phyloP scores from a whole-genome alignment of 345 rosid genomes.

The Limnanthes douglasii region DNA sequence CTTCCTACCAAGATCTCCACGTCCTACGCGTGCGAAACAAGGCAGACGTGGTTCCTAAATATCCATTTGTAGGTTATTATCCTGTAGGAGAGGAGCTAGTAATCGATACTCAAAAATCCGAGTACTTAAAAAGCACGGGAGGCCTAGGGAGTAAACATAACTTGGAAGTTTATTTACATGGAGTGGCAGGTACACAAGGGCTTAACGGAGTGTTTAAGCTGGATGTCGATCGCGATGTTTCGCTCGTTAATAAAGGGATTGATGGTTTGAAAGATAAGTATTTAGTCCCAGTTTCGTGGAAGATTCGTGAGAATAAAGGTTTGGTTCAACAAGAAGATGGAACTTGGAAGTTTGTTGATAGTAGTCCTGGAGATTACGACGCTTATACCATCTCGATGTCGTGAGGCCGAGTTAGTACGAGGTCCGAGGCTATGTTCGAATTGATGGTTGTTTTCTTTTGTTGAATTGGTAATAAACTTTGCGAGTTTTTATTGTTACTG shows the following conservation, averaged over 20 bases:
- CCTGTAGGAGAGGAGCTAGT: slow-evolving; percentile 10
- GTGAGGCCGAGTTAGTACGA: too few species aligned
- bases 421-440: too few species aligned
- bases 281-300: slow-evolving; percentile 46
- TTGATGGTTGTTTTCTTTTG: too few species aligned
- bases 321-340: slow-evolving; percentile 66
- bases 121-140: slow-evolving; percentile 15
- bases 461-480: too few species aligned
- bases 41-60: slow-evolving; percentile 17
- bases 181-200: slow-evolving; percentile 17
- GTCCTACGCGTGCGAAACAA: slow-evolving; percentile 15
- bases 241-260: slow-evolving; percentile 36
- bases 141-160: slow-evolving; percentile 19
- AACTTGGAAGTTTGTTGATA: slow-evolving; percentile 67
- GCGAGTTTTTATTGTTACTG: too few species aligned
- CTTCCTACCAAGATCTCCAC: slow-evolving; percentile 8
- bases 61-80: slow-evolving; percentile 11
- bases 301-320: slow-evolving; percentile 42
- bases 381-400: too few species aligned
- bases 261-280: slow-evolving; percentile 45
- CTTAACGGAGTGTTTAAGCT: slow-evolving; percentile 15
- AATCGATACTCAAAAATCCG: slow-evolving; percentile 17
- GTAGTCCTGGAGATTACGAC: too few species aligned
- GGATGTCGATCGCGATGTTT: slow-evolving; percentile 40
- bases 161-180: slow-evolving; percentile 20